phyloP scores from a whole-genome alignment of 208 protist genomes.

The Acanthamoeba sp. region DNA sequence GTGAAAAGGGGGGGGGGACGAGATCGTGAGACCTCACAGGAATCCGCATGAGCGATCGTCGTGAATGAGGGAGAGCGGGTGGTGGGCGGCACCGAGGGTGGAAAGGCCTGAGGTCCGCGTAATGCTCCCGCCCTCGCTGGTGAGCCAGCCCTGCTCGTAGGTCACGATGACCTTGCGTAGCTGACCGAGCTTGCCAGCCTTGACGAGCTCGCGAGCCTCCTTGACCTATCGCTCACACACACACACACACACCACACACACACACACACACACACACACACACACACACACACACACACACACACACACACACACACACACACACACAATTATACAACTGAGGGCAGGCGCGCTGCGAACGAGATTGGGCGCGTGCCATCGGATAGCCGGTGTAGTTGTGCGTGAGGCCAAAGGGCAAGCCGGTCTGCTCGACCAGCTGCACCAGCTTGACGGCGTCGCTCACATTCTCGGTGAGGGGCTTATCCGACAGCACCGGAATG shows the following conservation, averaged over 20 bases:
- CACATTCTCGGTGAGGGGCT: neutral
- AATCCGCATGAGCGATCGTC: neutral
- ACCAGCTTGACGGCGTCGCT: neutral
- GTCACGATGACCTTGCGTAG: conserved; percentile 14
- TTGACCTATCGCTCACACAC: no score
- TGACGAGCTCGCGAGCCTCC: conserved; percentile 3
- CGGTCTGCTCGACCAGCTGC: neutral
- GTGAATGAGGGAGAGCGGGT: no score
- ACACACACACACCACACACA: no score
- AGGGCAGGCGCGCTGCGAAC: no score
- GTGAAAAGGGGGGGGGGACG: no score
- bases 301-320: no score
- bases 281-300: no score
- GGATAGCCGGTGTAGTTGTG: conserved; percentile 24
- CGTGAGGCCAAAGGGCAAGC: conserved; percentile 4
- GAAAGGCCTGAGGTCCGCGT: conserved; percentile 1
- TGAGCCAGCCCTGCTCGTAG: conserved; percentile 11
- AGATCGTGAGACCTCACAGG: neutral
- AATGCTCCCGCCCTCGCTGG: neutral
- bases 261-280: no score
- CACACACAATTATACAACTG: no score
- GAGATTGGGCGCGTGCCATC: neutral
- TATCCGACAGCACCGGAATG: neutral
- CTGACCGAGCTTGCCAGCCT: neutral
- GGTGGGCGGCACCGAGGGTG: neutral